These are phyloP conservation scores for Torulaspora globosa DNA, from an alignment of 1,139 yeast genomes.

Conservation along the genomic window DNA sequence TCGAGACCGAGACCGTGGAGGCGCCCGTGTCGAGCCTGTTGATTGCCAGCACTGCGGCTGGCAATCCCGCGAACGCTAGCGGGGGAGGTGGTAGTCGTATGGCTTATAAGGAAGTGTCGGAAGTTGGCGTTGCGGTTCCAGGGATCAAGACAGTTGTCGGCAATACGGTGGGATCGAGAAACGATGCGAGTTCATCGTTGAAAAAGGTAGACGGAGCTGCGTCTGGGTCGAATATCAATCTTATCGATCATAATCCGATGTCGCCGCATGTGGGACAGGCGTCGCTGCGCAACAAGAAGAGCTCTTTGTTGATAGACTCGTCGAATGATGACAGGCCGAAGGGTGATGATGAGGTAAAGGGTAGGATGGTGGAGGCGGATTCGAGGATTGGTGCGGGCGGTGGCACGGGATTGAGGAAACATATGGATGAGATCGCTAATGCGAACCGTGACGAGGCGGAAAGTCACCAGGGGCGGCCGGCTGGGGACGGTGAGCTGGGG, in stretches of 20 bases:
- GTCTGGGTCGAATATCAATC: constrained; percentile 14
- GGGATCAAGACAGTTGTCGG: neutral
- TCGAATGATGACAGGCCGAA: constrained; percentile 5
- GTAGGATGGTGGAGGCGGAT: neutral
- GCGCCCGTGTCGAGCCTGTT: constrained; percentile 24
- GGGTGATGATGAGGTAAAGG: constrained; percentile 8
- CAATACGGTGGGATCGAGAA: neutral
- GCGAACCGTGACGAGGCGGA: constrained; percentile 7
- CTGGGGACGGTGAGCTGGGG: constrained; percentile 5
- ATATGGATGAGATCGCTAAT: constrained; percentile 6
- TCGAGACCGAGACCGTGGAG: constrained; percentile 39
- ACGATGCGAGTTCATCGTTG: neutral
- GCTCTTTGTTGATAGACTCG: constrained; percentile 29
- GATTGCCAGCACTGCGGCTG: constrained; percentile 10
- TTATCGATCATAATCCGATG: constrained; percentile 32
- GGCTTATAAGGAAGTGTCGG: neutral
- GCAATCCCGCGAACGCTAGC: neutral
- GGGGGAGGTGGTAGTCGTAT: neutral
- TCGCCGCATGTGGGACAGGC: constrained; percentile 28
- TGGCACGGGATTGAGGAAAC: constrained; percentile 1
- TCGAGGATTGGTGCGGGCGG: neutral
- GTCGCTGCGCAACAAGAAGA: constrained; percentile 30
- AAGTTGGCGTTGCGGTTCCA: neutral
- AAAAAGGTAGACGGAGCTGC: constrained; percentile 2
- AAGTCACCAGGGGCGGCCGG: neutral